These are phyloP conservation scores for Leersia perrieri DNA, from an alignment of 176 grass and related monocot species.

Conservation along the genomic window DNA sequence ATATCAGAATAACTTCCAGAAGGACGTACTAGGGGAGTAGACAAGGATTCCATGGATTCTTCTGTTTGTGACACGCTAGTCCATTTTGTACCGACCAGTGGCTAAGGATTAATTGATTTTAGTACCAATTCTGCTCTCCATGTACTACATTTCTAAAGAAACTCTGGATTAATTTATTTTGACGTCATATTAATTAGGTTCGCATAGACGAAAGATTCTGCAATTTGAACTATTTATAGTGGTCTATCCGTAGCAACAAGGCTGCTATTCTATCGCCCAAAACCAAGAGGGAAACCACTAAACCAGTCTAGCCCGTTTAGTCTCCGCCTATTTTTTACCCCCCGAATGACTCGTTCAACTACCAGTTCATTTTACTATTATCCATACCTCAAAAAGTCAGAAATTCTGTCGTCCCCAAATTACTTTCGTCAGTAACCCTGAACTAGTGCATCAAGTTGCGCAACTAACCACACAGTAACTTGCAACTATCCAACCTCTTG, in stretches of 20 bases:
- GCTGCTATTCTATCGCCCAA: background rate
- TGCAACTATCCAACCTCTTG: constrained; percentile 27
- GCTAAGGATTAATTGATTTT: background rate
- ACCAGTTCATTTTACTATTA: constrained; percentile 23
- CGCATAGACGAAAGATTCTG: background rate
- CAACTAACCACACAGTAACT: constrained; percentile 20
- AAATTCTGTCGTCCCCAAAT: background rate
- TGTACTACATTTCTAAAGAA: background rate
- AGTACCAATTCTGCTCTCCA: background rate
- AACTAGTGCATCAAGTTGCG: constrained; percentile 42
- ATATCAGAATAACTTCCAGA: background rate
- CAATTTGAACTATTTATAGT: constrained; percentile 19
- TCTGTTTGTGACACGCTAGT: background rate
- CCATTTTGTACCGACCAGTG: background rate
- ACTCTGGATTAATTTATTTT: constrained; percentile 3
- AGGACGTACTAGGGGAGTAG: background rate
- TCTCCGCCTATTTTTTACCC: background rate
- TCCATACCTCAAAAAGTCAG: constrained; percentile 35
- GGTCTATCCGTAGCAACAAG: background rate
- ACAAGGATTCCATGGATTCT: background rate
- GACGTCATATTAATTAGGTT: constrained; percentile 4
- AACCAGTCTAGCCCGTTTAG: background rate
- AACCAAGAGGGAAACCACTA: background rate
- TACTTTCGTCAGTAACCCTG: constrained; percentile 2
- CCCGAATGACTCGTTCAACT: background rate